Percentiles rank a stretch among this genome's conserved stretches.
phyloP scores from a whole-genome alignment of 2,329 filamentous ascomycete genomes.

The Fusarium verrucosum region DNA sequence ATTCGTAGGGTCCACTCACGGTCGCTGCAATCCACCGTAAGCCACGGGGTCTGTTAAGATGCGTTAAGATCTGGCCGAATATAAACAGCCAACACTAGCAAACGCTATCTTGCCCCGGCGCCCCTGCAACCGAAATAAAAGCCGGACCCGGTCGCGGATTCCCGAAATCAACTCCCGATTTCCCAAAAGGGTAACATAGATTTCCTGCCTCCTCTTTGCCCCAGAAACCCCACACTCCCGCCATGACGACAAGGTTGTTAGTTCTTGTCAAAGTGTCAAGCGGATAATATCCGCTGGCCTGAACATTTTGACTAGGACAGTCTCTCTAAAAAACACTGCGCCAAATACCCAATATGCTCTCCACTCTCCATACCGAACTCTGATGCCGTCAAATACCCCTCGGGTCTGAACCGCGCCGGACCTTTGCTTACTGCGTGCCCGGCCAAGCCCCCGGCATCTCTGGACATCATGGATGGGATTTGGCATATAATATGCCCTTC shows the following conservation, averaged over 20 bases:
- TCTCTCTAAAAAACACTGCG: background rate
- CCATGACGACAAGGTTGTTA: conserved; percentile 30
- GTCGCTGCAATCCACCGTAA: background rate
- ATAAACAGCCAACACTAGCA: background rate
- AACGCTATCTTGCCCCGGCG: background rate
- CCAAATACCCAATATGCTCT: conserved; percentile 19
- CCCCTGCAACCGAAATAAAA: conserved; percentile 37
- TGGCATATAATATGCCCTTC: conserved; percentile 30
- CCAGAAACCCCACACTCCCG: conserved; percentile 42
- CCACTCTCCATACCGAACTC: conserved; percentile 33
- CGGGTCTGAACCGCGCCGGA: conserved; percentile 25
- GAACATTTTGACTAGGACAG: conserved; percentile 1
- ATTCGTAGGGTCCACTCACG: conserved; percentile 14
- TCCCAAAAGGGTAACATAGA: conserved; percentile 40
- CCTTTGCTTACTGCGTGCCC: conserved; percentile 11
- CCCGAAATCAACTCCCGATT: conserved; percentile 45
- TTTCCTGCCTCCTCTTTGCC: conserved; percentile 37
- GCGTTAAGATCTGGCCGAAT: background rate
- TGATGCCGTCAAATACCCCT: conserved; percentile 36
- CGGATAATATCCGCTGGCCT: conserved; percentile 13
- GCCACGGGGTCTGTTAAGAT: background rate
- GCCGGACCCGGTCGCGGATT: conserved; percentile 39
- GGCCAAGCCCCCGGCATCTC: conserved; percentile 23
- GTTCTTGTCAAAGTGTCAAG: conserved; percentile 11
- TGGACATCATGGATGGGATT: conserved; percentile 18